Percentiles rank a stretch among this genome's conserved stretches.
Evolutionary conservation across 768 basidiomycete species (phyloP).

Genomic region (Lentinula guzmanii): DNA sequence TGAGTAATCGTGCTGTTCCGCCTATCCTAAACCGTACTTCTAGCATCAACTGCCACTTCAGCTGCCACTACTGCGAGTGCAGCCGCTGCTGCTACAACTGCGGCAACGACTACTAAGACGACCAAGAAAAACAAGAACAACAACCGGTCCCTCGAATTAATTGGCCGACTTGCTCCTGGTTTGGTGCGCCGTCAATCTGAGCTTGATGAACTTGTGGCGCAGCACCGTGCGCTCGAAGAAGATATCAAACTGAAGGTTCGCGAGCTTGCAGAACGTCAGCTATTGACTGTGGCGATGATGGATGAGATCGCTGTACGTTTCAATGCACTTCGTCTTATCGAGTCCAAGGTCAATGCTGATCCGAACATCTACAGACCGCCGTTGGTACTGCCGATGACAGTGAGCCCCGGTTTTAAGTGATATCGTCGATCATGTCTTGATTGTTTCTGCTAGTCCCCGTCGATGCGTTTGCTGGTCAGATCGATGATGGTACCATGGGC

Average conservation of each 20-base stretch:
- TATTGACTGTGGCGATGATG: constrained; percentile 16
- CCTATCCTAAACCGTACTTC: neutral
- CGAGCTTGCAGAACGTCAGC: constrained; percentile 12
- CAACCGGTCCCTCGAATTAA: neutral
- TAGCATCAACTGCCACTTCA: neutral
- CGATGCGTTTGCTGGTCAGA: constrained; percentile 16
- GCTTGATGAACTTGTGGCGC: constrained; percentile 10
- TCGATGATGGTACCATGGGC: constrained; percentile 14
- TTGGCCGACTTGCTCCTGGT: neutral
- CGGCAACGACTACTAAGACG: neutral
- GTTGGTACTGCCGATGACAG: constrained; percentile 19
- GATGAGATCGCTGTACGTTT: constrained; percentile 14
- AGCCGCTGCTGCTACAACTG: neutral
- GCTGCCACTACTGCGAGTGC: neutral
- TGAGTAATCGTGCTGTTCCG: neutral
- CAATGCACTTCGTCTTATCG: neutral
- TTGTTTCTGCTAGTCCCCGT: constrained; percentile 16
- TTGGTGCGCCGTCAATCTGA: neutral
- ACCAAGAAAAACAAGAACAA: neutral
- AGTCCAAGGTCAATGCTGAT: neutral
- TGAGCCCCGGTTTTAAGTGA: neutral
- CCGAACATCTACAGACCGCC: constrained; percentile 8
- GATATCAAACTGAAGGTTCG: constrained; percentile 6
- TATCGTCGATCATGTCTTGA: neutral
- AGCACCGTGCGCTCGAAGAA: constrained; percentile 7